These are phyloP conservation scores for Yamadazyma sp. DNA, from an alignment of 1,139 yeast genomes.

Conservation along the genomic window DNA sequence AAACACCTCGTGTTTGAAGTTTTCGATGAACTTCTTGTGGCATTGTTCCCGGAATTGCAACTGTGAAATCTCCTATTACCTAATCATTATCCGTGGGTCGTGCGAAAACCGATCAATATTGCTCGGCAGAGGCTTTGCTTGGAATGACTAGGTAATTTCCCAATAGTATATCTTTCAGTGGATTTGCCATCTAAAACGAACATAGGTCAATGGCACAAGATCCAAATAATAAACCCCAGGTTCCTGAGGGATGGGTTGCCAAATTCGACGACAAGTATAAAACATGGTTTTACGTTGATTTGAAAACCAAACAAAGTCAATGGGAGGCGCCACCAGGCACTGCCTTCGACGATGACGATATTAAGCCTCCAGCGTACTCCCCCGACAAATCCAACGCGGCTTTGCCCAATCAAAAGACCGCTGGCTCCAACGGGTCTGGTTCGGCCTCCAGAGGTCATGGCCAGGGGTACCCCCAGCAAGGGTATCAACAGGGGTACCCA, in stretches of 20 bases:
- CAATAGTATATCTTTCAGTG: too few species aligned
- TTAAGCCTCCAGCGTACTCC: conserved; percentile 40
- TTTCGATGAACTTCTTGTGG: conserved; percentile 31
- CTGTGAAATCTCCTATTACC: neutral
- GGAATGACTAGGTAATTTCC: neutral
- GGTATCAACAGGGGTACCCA: conserved; percentile 11
- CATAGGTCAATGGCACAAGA: conserved; percentile 9
- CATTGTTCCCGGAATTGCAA: conserved; percentile 26
- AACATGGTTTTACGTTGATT: conserved; percentile 75
- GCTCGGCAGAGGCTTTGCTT: conserved; percentile 1
- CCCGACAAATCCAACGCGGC: conserved; percentile 13
- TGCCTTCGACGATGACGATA: conserved; percentile 31
- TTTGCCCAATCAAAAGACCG: neutral
- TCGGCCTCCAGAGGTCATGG: conserved; percentile 3
- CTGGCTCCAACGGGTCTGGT: conserved; percentile 1
- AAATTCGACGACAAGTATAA: conserved; percentile 79
- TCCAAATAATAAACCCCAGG: conserved; percentile 20
- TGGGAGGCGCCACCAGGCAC: conserved; percentile 86
- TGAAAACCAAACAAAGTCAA: conserved; percentile 73
- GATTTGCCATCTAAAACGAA: neutral
- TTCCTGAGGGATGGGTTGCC: conserved; percentile 85
- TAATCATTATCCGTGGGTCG: neutral
- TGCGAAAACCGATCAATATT: neutral
- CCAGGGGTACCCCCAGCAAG: neutral
- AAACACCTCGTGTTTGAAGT: conserved; percentile 61